Evolutionary conservation across 306 rosid genomes (phyloP), one percentile per base, ranked within the genome.

Genomic region (Cotoneaster glaucophyllus): DNA sequence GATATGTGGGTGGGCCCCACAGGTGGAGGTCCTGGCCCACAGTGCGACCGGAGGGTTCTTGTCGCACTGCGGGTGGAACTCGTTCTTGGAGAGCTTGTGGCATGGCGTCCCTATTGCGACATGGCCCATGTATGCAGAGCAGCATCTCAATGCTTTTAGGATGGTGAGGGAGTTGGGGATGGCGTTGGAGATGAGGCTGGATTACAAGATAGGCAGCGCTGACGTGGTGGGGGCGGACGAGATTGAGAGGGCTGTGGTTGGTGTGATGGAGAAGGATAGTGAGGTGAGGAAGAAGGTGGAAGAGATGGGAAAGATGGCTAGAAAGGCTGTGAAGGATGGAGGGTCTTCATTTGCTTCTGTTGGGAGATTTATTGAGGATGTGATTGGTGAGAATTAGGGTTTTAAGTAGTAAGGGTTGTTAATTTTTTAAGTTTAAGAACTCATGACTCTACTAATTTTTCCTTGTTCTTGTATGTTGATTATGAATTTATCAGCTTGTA

Each of bases 11-110:
- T 88, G 93, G 96, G 88, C 85, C 4, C 93, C 90, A 0, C 93
- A 88, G 43, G 80, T 84, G 77, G 90, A 87, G 72, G 69, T 86
- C 67, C 48, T 87, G 63, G 65, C 82, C 0, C 96, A 90, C 78
- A 74, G 67, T n/a, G 87, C 88, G 21, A 74, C 78, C 8, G 83
- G 82, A 56, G 90, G 93, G 6, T 90, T 88, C 66, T 84, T 88
- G 11, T 87, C 88, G 10, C 96, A 87, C 52, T 90, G 91, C 69
- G 93, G 91, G 13, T 90, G 96, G 96, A 90, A 88, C 69, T 90
- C 93, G 12, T 64, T 85, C 45, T 57, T 88, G 74, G 96, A 88
- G 78, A 88, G 93, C 75, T 66, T 90, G 84, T 90, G 93, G 93
- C 75, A 78, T 75, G 91, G 91, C 3, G 88, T 90, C 3, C 96